phyloP scores from a whole-genome alignment of 1,284 basidiomycete species.

The Sphagnurus paluster region DNA sequence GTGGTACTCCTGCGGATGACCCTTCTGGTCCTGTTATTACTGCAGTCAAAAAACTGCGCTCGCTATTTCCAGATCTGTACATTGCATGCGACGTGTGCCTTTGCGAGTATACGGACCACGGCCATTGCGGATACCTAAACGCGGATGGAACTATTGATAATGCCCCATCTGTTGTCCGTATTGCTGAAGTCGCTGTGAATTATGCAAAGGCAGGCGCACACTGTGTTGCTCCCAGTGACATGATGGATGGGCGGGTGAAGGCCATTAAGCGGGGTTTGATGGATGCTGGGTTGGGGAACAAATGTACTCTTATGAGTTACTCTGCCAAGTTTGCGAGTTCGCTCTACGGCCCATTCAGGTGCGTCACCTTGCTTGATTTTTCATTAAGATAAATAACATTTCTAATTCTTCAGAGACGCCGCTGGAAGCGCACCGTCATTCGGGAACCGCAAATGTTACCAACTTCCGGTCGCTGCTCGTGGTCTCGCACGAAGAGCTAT shows the following conservation, averaged over 20 bases:
- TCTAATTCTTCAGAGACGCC: constrained; percentile 68
- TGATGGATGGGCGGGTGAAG: constrained; percentile 98
- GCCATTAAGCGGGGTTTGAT: constrained; percentile 89
- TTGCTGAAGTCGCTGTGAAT: constrained; percentile 89
- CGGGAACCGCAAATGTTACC: constrained; percentile 97
- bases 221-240: constrained; percentile 98
- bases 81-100: constrained; percentile 96
- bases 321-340: constrained; percentile 98
- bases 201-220: constrained; percentile 96
- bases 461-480: constrained; percentile 86
- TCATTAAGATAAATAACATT: not conserved
- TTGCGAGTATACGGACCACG: constrained; percentile 99
- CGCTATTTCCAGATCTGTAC: constrained; percentile 81
- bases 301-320: constrained; percentile 94
- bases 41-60: constrained; percentile 78
- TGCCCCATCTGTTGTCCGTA: constrained; percentile 76
- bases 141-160: constrained; percentile 76
- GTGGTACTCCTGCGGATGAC: constrained; percentile 90
- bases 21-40: constrained; percentile 89
- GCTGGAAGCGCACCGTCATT: constrained; percentile 94
- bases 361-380: constrained; percentile 3
- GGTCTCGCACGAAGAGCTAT: constrained; percentile 94
- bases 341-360: constrained; percentile 98
- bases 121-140: constrained; percentile 90
- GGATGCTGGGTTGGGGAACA: constrained; percentile 80